Evolutionary conservation across 2,329 filamentous ascomycete species (phyloP).

Genomic region (Torrubiellomyces zombiae): DNA sequence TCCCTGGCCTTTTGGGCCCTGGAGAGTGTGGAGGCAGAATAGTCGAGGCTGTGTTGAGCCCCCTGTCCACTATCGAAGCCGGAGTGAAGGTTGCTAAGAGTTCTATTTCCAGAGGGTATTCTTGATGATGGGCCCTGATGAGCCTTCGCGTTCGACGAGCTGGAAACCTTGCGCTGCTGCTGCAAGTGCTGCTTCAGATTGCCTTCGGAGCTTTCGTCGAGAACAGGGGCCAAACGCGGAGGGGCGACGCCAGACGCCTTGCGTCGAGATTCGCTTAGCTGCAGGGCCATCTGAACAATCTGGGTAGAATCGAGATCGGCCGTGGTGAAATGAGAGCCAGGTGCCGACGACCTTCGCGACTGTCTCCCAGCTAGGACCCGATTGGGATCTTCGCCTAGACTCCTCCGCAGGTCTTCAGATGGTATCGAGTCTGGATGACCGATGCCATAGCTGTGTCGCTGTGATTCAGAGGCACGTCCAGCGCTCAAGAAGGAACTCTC

Average conservation of each 20-base stretch:
- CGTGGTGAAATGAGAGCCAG: no score
- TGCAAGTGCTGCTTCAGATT: constrained; percentile 54
- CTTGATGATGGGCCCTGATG: constrained; percentile 24
- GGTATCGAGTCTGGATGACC: no score
- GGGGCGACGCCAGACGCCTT: constrained; percentile 39
- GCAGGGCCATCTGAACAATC: constrained; percentile 85
- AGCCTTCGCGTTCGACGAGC: constrained; percentile 42
- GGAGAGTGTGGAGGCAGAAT: constrained; percentile 65
- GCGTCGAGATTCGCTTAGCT: constrained; percentile 65
- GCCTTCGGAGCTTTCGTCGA: constrained; percentile 35
- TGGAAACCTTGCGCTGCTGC: constrained; percentile 48
- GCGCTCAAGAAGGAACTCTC: no score
- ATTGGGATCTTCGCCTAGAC: no score
- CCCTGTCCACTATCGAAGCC: constrained; percentile 28
- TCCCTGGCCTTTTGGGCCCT: constrained; percentile 72
- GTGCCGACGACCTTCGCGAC: no score
- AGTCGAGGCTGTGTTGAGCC: constrained; percentile 40
- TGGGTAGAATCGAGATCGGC: constrained; percentile 66
- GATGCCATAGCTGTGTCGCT: no score
- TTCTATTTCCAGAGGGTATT: constrained; percentile 21
- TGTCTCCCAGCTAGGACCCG: no score
- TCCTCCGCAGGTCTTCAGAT: no score
- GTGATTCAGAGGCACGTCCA: no score
- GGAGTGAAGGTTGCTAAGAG: constrained; percentile 28
- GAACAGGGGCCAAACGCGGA: constrained; percentile 33